A percentile compares a stretch with the other conserved stretches of the same genome.
These are phyloP conservation scores for Cetradonia linearis DNA, from an alignment of 495 filamentous ascomycete species.

Conservation along the genomic window DNA sequence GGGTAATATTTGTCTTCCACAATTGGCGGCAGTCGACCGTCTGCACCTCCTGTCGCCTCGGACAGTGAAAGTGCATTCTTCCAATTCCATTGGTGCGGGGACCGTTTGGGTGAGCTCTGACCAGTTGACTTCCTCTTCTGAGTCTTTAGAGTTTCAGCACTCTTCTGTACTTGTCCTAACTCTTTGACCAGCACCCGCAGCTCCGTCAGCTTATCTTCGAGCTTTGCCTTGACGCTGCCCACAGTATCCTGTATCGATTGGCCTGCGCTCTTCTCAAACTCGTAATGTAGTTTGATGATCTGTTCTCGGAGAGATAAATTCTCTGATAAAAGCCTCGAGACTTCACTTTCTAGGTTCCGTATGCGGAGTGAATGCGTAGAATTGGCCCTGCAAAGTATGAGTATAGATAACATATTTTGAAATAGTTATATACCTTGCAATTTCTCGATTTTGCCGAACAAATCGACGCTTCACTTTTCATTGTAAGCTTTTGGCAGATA, in stretches of 20 bases:
- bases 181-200: slow-evolving; percentile 52
- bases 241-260: slow-evolving; percentile 50
- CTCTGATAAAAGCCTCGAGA: slow-evolving; percentile 70
- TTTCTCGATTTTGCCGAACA: slow-evolving; percentile 86
- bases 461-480: slow-evolving; percentile 71
- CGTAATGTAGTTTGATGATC: slow-evolving; percentile 61
- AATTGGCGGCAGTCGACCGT: slow-evolving; percentile 70
- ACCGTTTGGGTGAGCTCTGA: slow-evolving; percentile 16
- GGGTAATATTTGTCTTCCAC: slow-evolving; percentile 71
- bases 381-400: slow-evolving; percentile 49
- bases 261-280: slow-evolving; percentile 42
- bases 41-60: slow-evolving; percentile 44
- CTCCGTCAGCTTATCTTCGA: slow-evolving; percentile 61
- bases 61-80: slow-evolving; percentile 34
- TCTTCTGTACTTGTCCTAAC: slow-evolving; percentile 41
- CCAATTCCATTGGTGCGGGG: slow-evolving; percentile 37
- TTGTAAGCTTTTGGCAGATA: slow-evolving; percentile 10
- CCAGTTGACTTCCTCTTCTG: slow-evolving; percentile 10
- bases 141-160: background rate
- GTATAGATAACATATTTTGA: background rate
- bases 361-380: slow-evolving; percentile 86
- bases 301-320: slow-evolving; percentile 77
- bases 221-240: slow-evolving; percentile 53
- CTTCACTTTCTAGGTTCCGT: slow-evolving; percentile 74
- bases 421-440: slow-evolving; percentile 47